These are phyloP conservation scores for Rhodomyrtus tomentosa DNA, from an alignment of 345 rosid genomes.

Conservation along the genomic window DNA sequence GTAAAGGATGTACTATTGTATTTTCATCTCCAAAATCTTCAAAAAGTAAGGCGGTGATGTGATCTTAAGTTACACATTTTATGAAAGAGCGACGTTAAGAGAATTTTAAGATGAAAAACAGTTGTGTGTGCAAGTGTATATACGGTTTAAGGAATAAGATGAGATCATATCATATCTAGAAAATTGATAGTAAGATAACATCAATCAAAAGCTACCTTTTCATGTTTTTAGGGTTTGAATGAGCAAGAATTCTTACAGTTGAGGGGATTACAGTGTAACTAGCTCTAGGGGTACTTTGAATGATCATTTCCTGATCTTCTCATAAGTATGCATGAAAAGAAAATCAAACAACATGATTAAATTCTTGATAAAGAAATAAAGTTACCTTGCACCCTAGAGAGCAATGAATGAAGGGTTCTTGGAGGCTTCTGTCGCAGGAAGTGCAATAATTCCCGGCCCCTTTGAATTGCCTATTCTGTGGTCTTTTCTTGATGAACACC, in stretches of 20 bases:
- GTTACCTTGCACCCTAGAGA: conserved; percentile 91
- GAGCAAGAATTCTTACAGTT: background rate
- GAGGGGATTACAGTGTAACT: background rate
- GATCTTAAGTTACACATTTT: background rate
- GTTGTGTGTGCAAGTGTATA: background rate
- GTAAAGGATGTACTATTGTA: background rate
- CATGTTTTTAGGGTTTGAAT: background rate
- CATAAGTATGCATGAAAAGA: background rate
- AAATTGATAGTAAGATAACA: background rate
- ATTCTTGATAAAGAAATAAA: background rate
- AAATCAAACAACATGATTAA: background rate
- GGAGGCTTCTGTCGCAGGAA: conserved; percentile 93
- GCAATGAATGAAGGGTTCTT: conserved; percentile 85
- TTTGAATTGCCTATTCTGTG: conserved; percentile 89
- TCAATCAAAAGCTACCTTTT: background rate
- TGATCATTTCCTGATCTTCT: background rate
- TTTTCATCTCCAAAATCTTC: background rate
- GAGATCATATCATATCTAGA: background rate
- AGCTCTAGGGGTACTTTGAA: background rate
- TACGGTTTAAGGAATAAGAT: background rate
- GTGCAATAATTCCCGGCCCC: conserved; percentile 87
- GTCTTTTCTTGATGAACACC: conserved; percentile 93
- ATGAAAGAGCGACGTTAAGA: background rate
- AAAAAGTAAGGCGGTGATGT: background rate
- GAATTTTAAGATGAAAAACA: background rate